Evolutionary conservation across 495 filamentous ascomycete species (phyloP), one percentile per base, ranked within the genome.

Genomic region (Aspergillus asperescens): DNA sequence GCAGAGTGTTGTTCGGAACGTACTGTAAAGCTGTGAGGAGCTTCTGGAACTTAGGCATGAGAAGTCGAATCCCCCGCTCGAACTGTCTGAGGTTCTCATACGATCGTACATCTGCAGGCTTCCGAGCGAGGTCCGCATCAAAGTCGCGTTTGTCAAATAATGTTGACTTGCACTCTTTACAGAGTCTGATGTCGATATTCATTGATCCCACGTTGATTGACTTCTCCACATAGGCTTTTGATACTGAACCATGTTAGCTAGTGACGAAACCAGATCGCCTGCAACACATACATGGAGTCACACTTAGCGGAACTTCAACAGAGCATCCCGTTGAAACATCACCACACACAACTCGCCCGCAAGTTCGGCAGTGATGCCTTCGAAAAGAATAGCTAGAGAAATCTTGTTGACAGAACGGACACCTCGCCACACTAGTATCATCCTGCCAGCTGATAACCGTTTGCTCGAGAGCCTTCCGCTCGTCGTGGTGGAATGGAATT

Each of bases 381-480:
- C 93, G 80, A 58, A 95, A 91, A 1, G 88, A 82, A 74, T 95
- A 96, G 22, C 79, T 82, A 1, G 88, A 81, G 67, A 98, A 98
- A 47, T 95, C 89, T 60, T 97, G 93, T 59, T 90, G 86, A 60
- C 93, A 98, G 59, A 95, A 93, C 3, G 93, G 94, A 56, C 93
- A 98, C 40, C 81, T 82, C 4, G 75, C 46, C 18, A 98, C 90
- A 38, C 71, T 80, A 0, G 85, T 77, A 70, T 97, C 94, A 41
- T 97, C 93, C 64, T 98, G 87, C 93, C 93, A 98, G 12, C 84
- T 85, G 15, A 97, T 89, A 13, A 98, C 80, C 0, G 85, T 88
- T 61, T 98, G 94, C 68, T 98, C 93, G 7, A 97, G 70, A 12
- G 77, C 60, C 66, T 93, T 90, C 32, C 88, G 77, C 49, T 87